Conservation (phyloP, 2,329 filamentous ascomycete species). For the Nemania sp. region DNA sequence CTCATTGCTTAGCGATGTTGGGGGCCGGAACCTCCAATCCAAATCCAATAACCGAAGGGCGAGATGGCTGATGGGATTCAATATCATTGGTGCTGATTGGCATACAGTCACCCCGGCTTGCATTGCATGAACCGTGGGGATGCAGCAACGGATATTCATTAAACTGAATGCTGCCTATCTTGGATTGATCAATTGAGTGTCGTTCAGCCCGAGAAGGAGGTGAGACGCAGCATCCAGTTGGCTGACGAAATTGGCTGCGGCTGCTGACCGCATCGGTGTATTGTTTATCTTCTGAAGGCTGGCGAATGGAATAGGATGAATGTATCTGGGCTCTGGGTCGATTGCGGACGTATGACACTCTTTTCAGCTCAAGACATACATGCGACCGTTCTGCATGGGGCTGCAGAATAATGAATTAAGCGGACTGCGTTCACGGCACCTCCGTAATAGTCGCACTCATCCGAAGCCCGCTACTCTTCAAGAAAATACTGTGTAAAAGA, state of each 20-base stretch:
- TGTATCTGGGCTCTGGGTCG: neutral
- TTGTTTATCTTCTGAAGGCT: neutral
- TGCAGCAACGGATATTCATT: neutral
- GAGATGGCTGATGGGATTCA: neutral
- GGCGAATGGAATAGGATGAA: neutral
- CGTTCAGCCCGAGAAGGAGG: neutral
- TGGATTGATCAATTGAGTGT: neutral
- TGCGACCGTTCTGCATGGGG: neutral
- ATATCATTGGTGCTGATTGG: neutral
- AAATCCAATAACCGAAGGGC: neutral
- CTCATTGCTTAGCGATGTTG: neutral
- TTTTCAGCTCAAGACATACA: neutral
- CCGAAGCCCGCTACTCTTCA: neutral
- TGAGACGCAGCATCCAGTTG: neutral
- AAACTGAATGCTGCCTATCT: neutral
- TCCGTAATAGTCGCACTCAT: neutral
- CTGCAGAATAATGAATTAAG: neutral
- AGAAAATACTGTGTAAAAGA: neutral
- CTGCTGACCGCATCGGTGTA: neutral
- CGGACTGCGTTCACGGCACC: neutral
- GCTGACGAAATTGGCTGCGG: neutral
- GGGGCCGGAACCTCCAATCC: neutral
- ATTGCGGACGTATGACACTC: neutral
- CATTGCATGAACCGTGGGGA: neutral
- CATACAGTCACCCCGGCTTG: neutral